Base-by-base conservation (phyloP, 2,329 filamentous ascomycete species). In the Nannizziopsis arthrosporioides region DNA sequence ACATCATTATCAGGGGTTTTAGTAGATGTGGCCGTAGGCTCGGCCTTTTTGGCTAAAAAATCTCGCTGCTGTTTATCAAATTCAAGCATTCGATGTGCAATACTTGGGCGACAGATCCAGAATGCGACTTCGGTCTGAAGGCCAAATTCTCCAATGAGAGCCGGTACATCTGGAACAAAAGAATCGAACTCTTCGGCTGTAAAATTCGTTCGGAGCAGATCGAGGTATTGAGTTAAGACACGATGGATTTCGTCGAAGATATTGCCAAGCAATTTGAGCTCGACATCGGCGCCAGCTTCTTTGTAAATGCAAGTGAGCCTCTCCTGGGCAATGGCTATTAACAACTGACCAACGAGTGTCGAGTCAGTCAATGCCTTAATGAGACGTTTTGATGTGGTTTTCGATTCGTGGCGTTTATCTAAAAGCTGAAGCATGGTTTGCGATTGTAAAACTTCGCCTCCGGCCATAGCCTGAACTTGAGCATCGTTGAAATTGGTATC, bases 321-420 rank as follows among this genome's bases (percentile, higher is more conserved):
- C 64, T 94, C 88, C 60, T 95, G 89, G 0, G 89, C 85, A 56
- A 98, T 82, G 39, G 88, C 84, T 56, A 96, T 77, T n/a, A 98
- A 75, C 2, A 96, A 74, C 51, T 86, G 83, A 1, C 85, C 83
- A 18, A 85, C 85, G 44, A 96, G 75, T 43, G 80, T 80, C 0
- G 84, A 84, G 17, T 89, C 82, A 2, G 82, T 80, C 34, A 98
- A 71, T 10, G 86, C 82, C 58, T 80, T 81, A 62, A 94, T 81
- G 2, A 98, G 73, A 18, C 90, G 80, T 58, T 81, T 82, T 0
- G 88, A 85, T 40, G 86, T 87, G 49, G 75, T 79, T 48, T 76
- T 76, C 9, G 80, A 83, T 54, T 85, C 81, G 55, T 88, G 85
- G 15, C 90, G 84, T 59, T 81, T 83, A 62, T 98, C 92, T 36